phyloP scores from a whole-genome alignment of 495 filamentous ascomycete genomes.

The Aspergillus heteromorphus region DNA sequence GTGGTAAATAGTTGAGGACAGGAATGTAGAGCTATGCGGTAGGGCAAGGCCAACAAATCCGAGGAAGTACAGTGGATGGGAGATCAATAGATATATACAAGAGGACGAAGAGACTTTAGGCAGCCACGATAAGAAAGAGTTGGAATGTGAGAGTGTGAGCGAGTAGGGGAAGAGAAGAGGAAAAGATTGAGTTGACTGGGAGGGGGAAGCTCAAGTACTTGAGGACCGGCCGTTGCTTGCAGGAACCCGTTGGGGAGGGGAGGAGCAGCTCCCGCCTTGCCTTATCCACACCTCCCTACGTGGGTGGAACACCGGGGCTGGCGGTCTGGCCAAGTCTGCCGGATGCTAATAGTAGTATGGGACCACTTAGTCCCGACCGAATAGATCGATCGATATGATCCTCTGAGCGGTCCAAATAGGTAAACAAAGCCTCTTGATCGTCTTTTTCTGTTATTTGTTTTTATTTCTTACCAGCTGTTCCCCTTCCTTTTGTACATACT shows the following conservation, averaged over 20 bases:
- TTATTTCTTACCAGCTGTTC: neutral
- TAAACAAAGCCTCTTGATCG: neutral
- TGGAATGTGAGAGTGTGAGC: constrained; percentile 2
- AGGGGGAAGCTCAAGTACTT: constrained; percentile 17
- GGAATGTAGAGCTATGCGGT: constrained; percentile 12
- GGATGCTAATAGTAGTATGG: constrained; percentile 13
- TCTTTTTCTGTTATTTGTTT: neutral
- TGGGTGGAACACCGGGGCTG: constrained; percentile 11
- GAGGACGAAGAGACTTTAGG: neutral
- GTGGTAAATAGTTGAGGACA: constrained; percentile 6
- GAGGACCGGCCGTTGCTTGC: constrained; percentile 7
- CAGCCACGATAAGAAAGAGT: neutral
- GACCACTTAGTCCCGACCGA: constrained; percentile 8
- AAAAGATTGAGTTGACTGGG: constrained; percentile 1
- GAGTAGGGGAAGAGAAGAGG: constrained; percentile 6
- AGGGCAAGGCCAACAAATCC: constrained; percentile 6
- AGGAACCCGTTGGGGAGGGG: constrained; percentile 19
- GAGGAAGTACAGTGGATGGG: neutral
- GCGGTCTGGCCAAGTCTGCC: constrained; percentile 21
- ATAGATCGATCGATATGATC: constrained; percentile 12
- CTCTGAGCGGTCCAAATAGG: constrained; percentile 1
- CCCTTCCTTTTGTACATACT: neutral
- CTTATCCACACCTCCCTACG: constrained; percentile 12
- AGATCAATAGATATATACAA: neutral
- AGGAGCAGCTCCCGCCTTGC: neutral